Percentiles rank a stretch among this genome's conserved stretches.
These are phyloP conservation scores for Phytopythium chamaehyphon DNA, from an alignment of 352 stramenopile species.

Conservation along the genomic window DNA sequence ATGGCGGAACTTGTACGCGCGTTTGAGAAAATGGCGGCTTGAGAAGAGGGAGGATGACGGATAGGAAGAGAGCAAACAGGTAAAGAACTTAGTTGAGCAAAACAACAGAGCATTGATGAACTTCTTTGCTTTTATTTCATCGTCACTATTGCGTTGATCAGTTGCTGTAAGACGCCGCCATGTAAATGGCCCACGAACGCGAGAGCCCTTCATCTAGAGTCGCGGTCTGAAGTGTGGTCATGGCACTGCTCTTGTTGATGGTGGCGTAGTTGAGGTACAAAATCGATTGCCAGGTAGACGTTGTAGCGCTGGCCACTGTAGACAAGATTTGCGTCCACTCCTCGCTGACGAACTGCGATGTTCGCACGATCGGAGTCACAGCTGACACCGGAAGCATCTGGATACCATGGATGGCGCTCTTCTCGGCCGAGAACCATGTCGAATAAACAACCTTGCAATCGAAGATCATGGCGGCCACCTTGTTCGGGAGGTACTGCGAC, in stretches of 20 bases:
- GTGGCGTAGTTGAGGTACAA: constrained; percentile 32
- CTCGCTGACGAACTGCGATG: constrained; percentile 24
- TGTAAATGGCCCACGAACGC: constrained; percentile 63
- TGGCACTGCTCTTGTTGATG: constrained; percentile 41
- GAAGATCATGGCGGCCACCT: constrained; percentile 31
- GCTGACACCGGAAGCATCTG: constrained; percentile 46
- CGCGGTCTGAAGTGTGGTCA: constrained; percentile 39
- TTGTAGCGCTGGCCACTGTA: constrained; percentile 19
- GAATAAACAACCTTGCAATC: constrained; percentile 43
- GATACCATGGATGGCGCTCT: constrained; percentile 44
- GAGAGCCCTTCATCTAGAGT: constrained; percentile 61
- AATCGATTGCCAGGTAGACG: constrained; percentile 21
- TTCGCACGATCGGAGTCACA: constrained; percentile 26
- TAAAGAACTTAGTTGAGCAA: no score
- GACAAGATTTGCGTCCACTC: constrained; percentile 38
- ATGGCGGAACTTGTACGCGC: no score
- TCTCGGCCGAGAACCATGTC: constrained; percentile 40
- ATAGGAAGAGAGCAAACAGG: no score
- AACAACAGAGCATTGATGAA: constrained; percentile 5
- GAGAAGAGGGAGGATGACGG: no score
- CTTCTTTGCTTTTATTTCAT: no score
- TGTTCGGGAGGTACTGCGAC: constrained; percentile 20
- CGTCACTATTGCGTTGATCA: no score
- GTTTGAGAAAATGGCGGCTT: no score
- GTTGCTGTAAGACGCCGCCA: constrained; percentile 25